Evolutionary conservation across 768 basidiomycete species (phyloP).

Genomic region (Kwoniella sp.): DNA sequence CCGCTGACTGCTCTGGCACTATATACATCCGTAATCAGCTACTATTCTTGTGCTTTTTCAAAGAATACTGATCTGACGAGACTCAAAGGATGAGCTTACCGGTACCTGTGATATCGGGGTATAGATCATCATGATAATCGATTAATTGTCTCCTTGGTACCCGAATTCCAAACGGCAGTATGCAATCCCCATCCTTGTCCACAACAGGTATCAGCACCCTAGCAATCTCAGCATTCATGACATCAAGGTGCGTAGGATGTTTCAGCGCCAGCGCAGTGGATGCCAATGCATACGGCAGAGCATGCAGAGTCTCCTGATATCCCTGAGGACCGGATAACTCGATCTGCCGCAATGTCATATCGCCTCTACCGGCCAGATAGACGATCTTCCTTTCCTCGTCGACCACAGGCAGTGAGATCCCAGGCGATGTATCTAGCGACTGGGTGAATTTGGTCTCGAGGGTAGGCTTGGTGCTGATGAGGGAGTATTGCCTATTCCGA

Average conservation of each 20-base stretch:
- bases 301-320: conserved; percentile 48
- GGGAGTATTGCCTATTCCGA: conserved; percentile 52
- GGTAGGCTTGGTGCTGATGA: conserved; percentile 29
- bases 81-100: conserved; percentile 28
- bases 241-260: conserved; percentile 39
- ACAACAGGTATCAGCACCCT: conserved; percentile 44
- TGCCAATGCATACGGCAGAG: conserved; percentile 40
- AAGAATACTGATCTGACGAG: not conserved
- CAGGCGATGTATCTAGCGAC: conserved; percentile 53
- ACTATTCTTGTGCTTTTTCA: too few species aligned
- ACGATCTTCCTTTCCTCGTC: conserved; percentile 53
- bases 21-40: too few species aligned
- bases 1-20: conserved; percentile 37
- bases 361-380: conserved; percentile 54
- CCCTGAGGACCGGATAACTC: conserved; percentile 46
- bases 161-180: conserved; percentile 52
- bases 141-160: conserved; percentile 56
- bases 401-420: conserved; percentile 47
- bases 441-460: conserved; percentile 34
- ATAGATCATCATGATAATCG: conserved; percentile 56
- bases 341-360: conserved; percentile 55
- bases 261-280: conserved; percentile 45
- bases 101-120: conserved; percentile 41
- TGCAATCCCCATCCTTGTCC: conserved; percentile 47
- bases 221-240: conserved; percentile 56